These are phyloP conservation scores for Esteya vermicola DNA, from an alignment of 2,329 filamentous ascomycete genomes.

Conservation along the genomic window DNA sequence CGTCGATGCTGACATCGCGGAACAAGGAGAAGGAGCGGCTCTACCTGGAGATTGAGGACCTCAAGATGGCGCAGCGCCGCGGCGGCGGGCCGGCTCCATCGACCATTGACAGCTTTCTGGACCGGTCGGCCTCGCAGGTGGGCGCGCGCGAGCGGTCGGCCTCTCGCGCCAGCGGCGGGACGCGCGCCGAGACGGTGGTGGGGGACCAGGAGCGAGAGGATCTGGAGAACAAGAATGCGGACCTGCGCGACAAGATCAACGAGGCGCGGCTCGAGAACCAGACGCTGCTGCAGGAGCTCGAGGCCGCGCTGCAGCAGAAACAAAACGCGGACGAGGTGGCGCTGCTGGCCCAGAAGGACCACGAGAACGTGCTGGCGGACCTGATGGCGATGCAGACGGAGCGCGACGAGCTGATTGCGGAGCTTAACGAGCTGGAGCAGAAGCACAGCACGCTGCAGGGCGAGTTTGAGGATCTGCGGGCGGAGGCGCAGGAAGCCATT, in stretches of 20 bases:
- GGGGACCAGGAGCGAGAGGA: constrained; percentile 75
- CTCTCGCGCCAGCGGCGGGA: constrained; percentile 58
- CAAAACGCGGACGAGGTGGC: constrained; percentile 43
- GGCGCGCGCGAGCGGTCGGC: constrained; percentile 53
- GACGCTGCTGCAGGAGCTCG: constrained; percentile 69
- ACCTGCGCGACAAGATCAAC: constrained; percentile 75
- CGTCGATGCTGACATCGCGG: constrained; percentile 90
- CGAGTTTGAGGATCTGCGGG: constrained; percentile 46
- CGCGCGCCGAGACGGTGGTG: constrained; percentile 40
- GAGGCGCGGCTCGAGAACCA: constrained; percentile 81
- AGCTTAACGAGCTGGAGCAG: constrained; percentile 35
- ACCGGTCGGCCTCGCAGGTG: constrained; percentile 82
- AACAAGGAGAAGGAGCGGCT: constrained; percentile 90
- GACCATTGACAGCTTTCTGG: constrained; percentile 78
- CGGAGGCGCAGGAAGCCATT: constrained; percentile 52
- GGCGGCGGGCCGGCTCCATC: constrained; percentile 42
- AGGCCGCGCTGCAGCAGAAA: constrained; percentile 52
- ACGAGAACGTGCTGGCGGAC: constrained; percentile 59
- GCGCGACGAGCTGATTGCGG: constrained; percentile 50
- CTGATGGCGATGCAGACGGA: constrained; percentile 66
- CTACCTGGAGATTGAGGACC: constrained; percentile 92
- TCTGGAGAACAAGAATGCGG: constrained; percentile 68
- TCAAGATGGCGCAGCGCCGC: constrained; percentile 76
- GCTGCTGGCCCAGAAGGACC: constrained; percentile 60
- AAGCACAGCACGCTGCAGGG: constrained; percentile 27